Percentiles rank a stretch among this genome's conserved stretches.
Evolutionary conservation across 2,329 filamentous ascomycete genomes (phyloP).

Genomic region (Trichoderma breve): DNA sequence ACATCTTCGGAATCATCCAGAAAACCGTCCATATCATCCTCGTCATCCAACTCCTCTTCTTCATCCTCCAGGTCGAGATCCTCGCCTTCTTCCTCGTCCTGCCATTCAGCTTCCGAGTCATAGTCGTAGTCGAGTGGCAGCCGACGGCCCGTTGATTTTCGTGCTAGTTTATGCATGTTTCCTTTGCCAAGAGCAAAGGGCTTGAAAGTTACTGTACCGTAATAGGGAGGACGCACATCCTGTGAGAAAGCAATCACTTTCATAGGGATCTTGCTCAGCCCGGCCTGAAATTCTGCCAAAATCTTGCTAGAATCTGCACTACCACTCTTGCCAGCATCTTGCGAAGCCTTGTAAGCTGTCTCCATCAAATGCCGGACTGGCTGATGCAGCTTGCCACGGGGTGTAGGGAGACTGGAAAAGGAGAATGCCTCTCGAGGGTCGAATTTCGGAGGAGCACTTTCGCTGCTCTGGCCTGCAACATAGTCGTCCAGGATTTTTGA

Average conservation of each 20-base stretch:
- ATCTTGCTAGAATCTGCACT: slow-evolving; percentile 38
- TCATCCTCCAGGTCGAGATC: slow-evolving; percentile 66
- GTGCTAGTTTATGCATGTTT: slow-evolving; percentile 50
- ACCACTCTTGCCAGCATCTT: slow-evolving; percentile 36
- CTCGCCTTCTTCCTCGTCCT: slow-evolving; percentile 67
- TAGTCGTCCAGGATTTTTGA: slow-evolving; percentile 53
- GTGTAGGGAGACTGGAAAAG: slow-evolving; percentile 37
- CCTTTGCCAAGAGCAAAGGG: slow-evolving; percentile 44
- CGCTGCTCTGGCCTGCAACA: slow-evolving; percentile 46
- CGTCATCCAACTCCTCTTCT: slow-evolving; percentile 68
- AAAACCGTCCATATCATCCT: slow-evolving; percentile 87
- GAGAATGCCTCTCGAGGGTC: slow-evolving; percentile 47
- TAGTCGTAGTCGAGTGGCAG: slow-evolving; percentile 76
- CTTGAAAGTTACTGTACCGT: slow-evolving; percentile 66
- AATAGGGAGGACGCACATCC: slow-evolving; percentile 68
- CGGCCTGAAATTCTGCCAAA: slow-evolving; percentile 35
- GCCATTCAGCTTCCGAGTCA: slow-evolving; percentile 84
- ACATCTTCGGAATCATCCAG: slow-evolving; percentile 80
- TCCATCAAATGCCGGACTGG: slow-evolving; percentile 63
- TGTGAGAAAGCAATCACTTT: slow-evolving; percentile 62
- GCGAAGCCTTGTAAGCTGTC: slow-evolving; percentile 48
- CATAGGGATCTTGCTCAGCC: slow-evolving; percentile 56
- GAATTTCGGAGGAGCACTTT: slow-evolving; percentile 39
- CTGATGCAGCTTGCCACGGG: slow-evolving; percentile 48
- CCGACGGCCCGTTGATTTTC: slow-evolving; percentile 53